Evolutionary conservation across 1,284 basidiomycete genomes (phyloP), one percentile per base, ranked within the genome.

Genomic region (Laetiporus sulphureus): DNA sequence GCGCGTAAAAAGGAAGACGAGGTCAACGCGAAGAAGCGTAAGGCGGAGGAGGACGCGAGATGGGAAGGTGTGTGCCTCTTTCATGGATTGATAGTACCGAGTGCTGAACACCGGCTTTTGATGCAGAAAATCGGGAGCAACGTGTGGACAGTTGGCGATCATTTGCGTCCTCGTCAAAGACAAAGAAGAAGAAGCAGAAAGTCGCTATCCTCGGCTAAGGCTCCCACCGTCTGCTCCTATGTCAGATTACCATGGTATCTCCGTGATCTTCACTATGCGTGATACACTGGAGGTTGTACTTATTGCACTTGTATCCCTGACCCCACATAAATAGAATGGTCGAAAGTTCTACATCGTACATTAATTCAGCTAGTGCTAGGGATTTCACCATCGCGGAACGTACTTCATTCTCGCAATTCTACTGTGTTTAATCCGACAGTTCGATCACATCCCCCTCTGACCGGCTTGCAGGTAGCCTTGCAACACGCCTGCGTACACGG

Each of bases 1-100:
- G 87, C 87, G 7, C 72, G 77, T 51, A 86, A 83, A 68, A 90
- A 90, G 60, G 86, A 91, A 44, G 86, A 87, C 42, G 86, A 90
- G 52, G 69, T 83, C n/a, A 62, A 68, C 15, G 52, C 74, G 13
- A 81, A 63, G 67, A 91, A 91, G 61, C 73, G 86, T 43, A 91
- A 90, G 56, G 86, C 74, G 2, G 86, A 90, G 52, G 85, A 89
- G 6, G 87, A 90, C 49, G 83, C 78, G 48, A 65, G 61, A 15
- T 91, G 86, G 87, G 86, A 91, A 72, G 84, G 86, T 87, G 47
- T 27, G 69, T 55, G 16, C 41, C n/a, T 21, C 36, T 20, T 31
- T 29, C 42, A 31, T 18, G 20, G n/a, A 10, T 15, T 32, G 7
- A 19, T 2, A 15, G 15, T 18, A 4, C 18, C 20, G 18, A 18